Percentiles rank a stretch among this genome's conserved stretches.
Evolutionary conservation across 2,329 filamentous ascomycete species (phyloP).

Genomic region (Pseudohalonectria lignicola): DNA sequence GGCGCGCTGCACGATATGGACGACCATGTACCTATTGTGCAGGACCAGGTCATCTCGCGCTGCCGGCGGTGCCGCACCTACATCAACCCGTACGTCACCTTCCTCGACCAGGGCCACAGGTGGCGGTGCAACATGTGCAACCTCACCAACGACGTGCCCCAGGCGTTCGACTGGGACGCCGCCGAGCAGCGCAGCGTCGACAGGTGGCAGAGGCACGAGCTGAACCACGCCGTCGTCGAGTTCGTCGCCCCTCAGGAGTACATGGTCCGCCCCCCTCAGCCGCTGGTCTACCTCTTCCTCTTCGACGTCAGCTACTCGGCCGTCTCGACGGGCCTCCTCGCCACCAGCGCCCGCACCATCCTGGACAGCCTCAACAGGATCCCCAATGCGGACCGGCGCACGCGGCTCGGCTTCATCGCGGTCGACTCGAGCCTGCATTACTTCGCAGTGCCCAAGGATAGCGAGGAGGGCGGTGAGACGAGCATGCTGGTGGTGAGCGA

Average conservation of each 20-base stretch:
- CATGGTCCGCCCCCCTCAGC: slow-evolving; percentile 96
- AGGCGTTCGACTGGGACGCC: slow-evolving; percentile 97
- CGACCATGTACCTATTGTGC: slow-evolving; percentile 80
- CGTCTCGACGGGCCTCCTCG: slow-evolving; percentile 80
- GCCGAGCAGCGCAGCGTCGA: slow-evolving; percentile 84
- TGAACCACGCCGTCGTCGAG: slow-evolving; percentile 95
- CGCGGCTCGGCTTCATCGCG: slow-evolving; percentile 86
- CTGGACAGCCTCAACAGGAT: slow-evolving; percentile 91
- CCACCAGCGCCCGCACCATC: slow-evolving; percentile 87
- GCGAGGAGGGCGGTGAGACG: slow-evolving; percentile 72
- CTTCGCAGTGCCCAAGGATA: slow-evolving; percentile 86
- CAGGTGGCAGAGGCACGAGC: slow-evolving; percentile 80
- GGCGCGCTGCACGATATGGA: slow-evolving; percentile 86
- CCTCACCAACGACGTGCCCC: slow-evolving; percentile 95
- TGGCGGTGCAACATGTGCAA: slow-evolving; percentile 99
- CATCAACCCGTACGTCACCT: slow-evolving; percentile 95
- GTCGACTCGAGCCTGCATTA: slow-evolving; percentile 94
- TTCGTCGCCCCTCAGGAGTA: slow-evolving; percentile 98
- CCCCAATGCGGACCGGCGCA: slow-evolving; percentile 93
- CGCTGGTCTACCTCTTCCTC: slow-evolving; percentile 88
- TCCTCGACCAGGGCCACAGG: slow-evolving; percentile 91
- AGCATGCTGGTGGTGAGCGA: slow-evolving; percentile 92
- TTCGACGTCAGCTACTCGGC: slow-evolving; percentile 90
- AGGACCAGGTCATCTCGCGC: slow-evolving; percentile 94
- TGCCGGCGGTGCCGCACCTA: slow-evolving; percentile 94